Conservation (phyloP, 805 yeast genomes). For the Schizosaccharomyces lindneri region DNA sequence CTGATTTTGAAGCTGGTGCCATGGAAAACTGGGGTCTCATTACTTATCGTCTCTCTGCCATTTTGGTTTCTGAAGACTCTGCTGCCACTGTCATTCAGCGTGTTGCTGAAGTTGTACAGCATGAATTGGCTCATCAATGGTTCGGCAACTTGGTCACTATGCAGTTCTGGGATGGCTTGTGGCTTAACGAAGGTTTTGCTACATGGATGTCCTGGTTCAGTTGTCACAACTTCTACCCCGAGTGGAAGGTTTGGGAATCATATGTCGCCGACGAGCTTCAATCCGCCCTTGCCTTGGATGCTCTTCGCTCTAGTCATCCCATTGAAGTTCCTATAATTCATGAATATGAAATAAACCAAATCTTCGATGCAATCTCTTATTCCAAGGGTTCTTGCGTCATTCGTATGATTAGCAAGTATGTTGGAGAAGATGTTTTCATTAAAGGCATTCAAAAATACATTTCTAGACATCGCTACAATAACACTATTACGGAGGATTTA, state of each 20-base stretch:
- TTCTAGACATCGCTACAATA: conserved; percentile 34
- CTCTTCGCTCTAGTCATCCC: conserved; percentile 50
- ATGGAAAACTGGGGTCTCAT: conserved; percentile 84
- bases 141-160: conserved; percentile 72
- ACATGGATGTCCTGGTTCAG: conserved; percentile 62
- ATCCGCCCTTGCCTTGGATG: conserved; percentile 48
- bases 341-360: conserved; percentile 59
- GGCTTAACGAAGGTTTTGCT: conserved; percentile 81
- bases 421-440: conserved; percentile 45
- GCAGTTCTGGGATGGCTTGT: conserved; percentile 85
- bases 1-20: conserved; percentile 60
- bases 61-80: conserved; percentile 43
- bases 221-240: conserved; percentile 45
- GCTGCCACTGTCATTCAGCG: conserved; percentile 36
- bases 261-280: conserved; percentile 59
- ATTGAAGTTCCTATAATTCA: conserved; percentile 58
- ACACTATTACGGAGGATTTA: conserved; percentile 50
- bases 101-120: conserved; percentile 48
- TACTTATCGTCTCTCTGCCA: conserved; percentile 36
- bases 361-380: conserved; percentile 62
- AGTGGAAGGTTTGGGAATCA: conserved; percentile 58
- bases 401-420: conserved; percentile 45
- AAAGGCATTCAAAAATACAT: conserved; percentile 51
- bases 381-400: conserved; percentile 59
- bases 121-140: conserved; percentile 82